These are phyloP conservation scores for Jatropha multifida DNA, from an alignment of 441 rosid genomes.

Conservation along the genomic window DNA sequence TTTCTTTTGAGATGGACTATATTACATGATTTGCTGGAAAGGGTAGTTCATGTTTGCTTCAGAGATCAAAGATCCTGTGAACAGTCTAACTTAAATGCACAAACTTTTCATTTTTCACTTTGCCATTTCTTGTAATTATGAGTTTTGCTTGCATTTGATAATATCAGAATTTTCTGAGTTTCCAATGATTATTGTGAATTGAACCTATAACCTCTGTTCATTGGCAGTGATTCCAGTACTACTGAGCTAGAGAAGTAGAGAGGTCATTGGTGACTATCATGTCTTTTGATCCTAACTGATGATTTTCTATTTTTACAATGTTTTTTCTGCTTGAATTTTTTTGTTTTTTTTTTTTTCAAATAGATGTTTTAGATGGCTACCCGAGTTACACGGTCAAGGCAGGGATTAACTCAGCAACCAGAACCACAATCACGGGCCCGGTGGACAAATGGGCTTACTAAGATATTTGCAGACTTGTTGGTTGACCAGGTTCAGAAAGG, in stretches of 20 bases:
- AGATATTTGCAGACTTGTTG: slow-evolving; percentile 48
- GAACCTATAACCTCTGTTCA: no score
- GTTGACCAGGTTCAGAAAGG: slow-evolving; percentile 48
- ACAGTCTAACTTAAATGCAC: background rate
- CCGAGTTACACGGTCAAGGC: slow-evolving; percentile 34
- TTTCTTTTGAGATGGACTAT: background rate
- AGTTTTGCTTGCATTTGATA: background rate
- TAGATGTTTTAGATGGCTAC: slow-evolving; percentile 28
- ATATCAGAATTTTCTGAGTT: background rate
- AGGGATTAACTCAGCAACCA: slow-evolving; percentile 27
- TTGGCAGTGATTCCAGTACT: background rate
- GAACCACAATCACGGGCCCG: slow-evolving; percentile 38
- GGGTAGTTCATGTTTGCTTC: background rate
- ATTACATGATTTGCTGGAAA: no score
- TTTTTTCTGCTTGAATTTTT: background rate
- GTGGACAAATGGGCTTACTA: slow-evolving; percentile 44
- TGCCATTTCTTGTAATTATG: background rate
- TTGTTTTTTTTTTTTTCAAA: background rate
- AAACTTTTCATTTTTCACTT: background rate
- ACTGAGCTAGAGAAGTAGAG: no score
- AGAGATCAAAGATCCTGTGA: background rate
- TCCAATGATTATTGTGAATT: background rate
- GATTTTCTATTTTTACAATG: background rate
- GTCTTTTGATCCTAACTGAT: no score
- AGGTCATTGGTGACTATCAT: no score